These are phyloP conservation scores for Leishmania tropica DNA, from an alignment of 208 protist genomes.

Conservation along the genomic window DNA sequence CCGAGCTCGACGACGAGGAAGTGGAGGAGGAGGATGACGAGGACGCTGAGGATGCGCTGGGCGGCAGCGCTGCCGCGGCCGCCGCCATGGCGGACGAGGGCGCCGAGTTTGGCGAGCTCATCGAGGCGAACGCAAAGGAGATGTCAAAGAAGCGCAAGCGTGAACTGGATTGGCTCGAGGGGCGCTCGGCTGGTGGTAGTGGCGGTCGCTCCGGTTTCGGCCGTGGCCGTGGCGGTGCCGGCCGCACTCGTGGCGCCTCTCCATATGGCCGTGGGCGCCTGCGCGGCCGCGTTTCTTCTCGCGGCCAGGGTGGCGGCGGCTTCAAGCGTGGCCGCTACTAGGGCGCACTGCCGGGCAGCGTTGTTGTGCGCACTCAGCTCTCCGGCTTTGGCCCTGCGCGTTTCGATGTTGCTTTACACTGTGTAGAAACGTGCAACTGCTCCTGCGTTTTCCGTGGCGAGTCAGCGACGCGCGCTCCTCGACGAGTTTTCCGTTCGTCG, in stretches of 20 bases:
- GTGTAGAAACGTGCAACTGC: background rate
- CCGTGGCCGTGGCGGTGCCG: constrained; percentile 8
- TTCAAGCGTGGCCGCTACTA: constrained; percentile 33
- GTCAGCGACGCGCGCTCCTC: background rate
- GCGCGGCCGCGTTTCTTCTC: constrained; percentile 8
- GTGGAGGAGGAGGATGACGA: constrained; percentile 33
- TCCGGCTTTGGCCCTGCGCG: background rate
- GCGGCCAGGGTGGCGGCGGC: constrained; percentile 15
- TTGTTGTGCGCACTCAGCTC: background rate
- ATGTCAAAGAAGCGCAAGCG: constrained; percentile 72
- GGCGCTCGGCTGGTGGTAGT: constrained; percentile 27
- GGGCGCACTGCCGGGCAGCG: background rate
- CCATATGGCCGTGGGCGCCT: constrained; percentile 33
- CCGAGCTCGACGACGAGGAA: constrained; percentile 38
- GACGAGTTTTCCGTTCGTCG: background rate
- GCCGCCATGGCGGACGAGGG: constrained; percentile 54
- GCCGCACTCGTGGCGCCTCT: constrained; percentile 16
- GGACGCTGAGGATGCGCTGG: constrained; percentile 46
- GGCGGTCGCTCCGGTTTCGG: constrained; percentile 8
- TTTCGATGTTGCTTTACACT: background rate
- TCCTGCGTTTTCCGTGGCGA: background rate
- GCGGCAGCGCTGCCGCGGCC: constrained; percentile 22
- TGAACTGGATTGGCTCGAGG: constrained; percentile 74
- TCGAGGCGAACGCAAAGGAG: constrained; percentile 62
- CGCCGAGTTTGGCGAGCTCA: constrained; percentile 82